A percentile compares a stretch with the other conserved stretches of the same genome.
Conservation (phyloP, 2,329 filamentous ascomycete genomes). For the Aspergillus melleus region DNA sequence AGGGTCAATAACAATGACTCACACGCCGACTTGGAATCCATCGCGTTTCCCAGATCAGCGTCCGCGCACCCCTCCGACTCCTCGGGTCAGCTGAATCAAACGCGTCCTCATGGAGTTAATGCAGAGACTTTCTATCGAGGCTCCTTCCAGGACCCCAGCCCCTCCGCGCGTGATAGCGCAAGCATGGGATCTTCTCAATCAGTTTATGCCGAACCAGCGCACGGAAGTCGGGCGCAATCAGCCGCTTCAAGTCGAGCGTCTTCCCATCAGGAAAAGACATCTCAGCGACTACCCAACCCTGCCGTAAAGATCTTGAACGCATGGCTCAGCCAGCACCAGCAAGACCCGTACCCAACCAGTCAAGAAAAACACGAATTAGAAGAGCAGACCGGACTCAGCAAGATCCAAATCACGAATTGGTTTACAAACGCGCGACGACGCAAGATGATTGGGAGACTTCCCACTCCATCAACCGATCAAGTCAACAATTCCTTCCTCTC, state of each 20-base stretch:
- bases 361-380: conserved; percentile 77
- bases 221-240: neutral
- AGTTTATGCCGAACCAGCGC: neutral
- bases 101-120: neutral
- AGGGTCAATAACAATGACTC: neutral
- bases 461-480: neutral
- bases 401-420: conserved; percentile 87
- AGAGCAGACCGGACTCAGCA: conserved; percentile 72
- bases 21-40: neutral
- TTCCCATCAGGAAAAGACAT: neutral
- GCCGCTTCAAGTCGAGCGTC: neutral
- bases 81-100: neutral
- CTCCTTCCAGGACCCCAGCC: neutral
- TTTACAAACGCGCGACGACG: conserved; percentile 80
- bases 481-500: conserved; percentile 52
- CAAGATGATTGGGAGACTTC: conserved; percentile 25
- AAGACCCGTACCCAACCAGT: conserved; percentile 81
- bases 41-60: neutral
- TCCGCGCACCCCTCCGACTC: neutral
- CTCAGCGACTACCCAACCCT: conserved; percentile 3
- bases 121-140: neutral
- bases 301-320: conserved; percentile 75
- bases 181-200: neutral
- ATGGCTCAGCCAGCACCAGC: conserved; percentile 74
- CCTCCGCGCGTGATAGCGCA: neutral